A percentile compares a stretch with the other conserved stretches of the same genome.
Evolutionary conservation across 1,139 yeast species (phyloP).

Genomic region (Candida sojae): DNA sequence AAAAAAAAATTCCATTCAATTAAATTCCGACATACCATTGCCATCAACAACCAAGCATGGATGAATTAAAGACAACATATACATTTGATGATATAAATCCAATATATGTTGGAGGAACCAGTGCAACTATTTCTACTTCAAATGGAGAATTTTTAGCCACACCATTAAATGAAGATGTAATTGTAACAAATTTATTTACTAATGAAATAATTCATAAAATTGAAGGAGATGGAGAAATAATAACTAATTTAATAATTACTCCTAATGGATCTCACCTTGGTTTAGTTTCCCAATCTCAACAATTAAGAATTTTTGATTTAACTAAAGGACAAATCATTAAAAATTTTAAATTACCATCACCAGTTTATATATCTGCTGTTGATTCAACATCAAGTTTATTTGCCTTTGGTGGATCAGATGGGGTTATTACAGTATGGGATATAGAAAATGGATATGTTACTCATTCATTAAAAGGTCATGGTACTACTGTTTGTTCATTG

Average conservation of each 20-base stretch:
- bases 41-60: slow-evolving; percentile 18
- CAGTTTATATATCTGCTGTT: slow-evolving; percentile 74
- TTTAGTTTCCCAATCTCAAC: slow-evolving; percentile 81
- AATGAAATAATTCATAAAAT: slow-evolving; percentile 61
- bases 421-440: slow-evolving; percentile 90
- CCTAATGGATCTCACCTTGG: slow-evolving; percentile 75
- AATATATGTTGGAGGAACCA: slow-evolving; percentile 81
- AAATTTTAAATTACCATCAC: slow-evolving; percentile 65
- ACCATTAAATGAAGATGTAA: slow-evolving; percentile 72
- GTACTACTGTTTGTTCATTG: slow-evolving; percentile 83
- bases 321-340: slow-evolving; percentile 50
- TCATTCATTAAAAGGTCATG: slow-evolving; percentile 92
- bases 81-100: slow-evolving; percentile 52
- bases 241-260: slow-evolving; percentile 74
- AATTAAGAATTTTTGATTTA: slow-evolving; percentile 64
- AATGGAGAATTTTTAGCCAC: slow-evolving; percentile 78
- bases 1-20: background rate
- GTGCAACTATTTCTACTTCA: slow-evolving; percentile 61
- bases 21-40: background rate
- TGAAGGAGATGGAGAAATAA: slow-evolving; percentile 83
- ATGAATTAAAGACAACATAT: slow-evolving; percentile 34
- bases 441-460: slow-evolving; percentile 85
- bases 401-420: slow-evolving; percentile 96
- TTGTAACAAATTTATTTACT: slow-evolving; percentile 62
- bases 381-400: slow-evolving; percentile 84